A percentile compares a stretch with the other conserved stretches of the same genome.
Evolutionary conservation across 2,329 filamentous ascomycete genomes (phyloP).

Genomic region (Onygena corvina): DNA sequence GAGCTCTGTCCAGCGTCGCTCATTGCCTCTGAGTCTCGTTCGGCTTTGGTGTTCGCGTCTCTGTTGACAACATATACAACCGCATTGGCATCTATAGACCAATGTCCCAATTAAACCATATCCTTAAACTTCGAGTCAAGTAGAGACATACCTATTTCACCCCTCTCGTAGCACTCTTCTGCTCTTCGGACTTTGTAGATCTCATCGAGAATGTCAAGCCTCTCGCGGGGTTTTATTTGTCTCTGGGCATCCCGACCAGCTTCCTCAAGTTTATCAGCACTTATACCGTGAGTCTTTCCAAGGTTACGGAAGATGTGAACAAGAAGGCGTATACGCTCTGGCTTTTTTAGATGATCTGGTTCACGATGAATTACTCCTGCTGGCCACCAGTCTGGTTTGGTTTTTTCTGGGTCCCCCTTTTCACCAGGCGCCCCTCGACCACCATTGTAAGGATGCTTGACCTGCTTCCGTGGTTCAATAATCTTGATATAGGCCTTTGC

Average conservation of each 20-base stretch:
- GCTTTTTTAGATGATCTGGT: conserved; percentile 38
- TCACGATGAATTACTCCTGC: conserved; percentile 37
- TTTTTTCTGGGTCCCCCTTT: conserved; percentile 33
- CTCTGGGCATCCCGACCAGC: conserved; percentile 28
- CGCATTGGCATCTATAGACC: conserved; percentile 23
- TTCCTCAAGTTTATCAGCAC: conserved; percentile 30
- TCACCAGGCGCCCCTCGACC: conserved; percentile 30
- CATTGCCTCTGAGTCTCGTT: conserved; percentile 11
- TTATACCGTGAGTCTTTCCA: conserved; percentile 23
- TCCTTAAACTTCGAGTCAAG: conserved; percentile 5
- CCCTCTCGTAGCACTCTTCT: conserved; percentile 32
- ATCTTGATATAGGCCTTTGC: conserved; percentile 38
- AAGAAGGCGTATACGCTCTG: conserved; percentile 31
- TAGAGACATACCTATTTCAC: conserved; percentile 30
- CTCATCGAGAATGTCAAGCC: conserved; percentile 30
- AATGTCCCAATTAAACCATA: too few species aligned
- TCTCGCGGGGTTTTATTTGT: conserved; percentile 27
- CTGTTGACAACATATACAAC: conserved; percentile 30
- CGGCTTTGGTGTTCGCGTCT: conserved; percentile 19
- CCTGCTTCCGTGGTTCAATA: conserved; percentile 39
- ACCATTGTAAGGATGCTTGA: conserved; percentile 39
- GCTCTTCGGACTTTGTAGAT: conserved; percentile 22
- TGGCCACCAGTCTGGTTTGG: conserved; percentile 38
- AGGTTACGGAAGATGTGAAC: conserved; percentile 33
- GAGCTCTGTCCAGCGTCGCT: conserved; percentile 7